Conservation (phyloP, 139 green algal genomes). For the Parachlorella kessleri region DNA sequence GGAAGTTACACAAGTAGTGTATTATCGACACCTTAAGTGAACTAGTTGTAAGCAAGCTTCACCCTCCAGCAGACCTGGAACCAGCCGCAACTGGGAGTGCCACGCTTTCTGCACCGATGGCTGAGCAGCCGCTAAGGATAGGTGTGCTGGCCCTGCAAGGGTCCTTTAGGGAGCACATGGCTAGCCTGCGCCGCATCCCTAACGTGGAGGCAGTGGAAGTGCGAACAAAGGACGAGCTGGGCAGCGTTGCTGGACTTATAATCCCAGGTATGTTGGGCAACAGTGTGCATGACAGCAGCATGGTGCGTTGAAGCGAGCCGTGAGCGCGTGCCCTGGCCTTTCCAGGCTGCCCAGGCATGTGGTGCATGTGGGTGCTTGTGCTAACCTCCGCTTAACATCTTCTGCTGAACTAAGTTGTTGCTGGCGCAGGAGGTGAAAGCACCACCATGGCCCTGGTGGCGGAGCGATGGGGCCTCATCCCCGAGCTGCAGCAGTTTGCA, state of each 20-base stretch:
- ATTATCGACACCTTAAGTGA: too few species aligned
- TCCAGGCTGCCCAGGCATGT: background rate
- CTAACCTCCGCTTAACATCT: background rate
- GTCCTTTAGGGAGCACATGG: conserved; percentile 90
- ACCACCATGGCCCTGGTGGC: conserved; percentile 94
- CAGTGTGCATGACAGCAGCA: background rate
- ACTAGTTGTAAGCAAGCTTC: too few species aligned
- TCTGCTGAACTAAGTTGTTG: background rate
- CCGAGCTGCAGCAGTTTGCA: conserved; percentile 73
- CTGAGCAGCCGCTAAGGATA: conserved; percentile 29
- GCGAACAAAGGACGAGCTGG: conserved; percentile 80
- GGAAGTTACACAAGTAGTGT: too few species aligned
- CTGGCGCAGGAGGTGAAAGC: conserved; percentile 77
- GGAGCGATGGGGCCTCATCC: conserved; percentile 87
- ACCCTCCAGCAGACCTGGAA: too few species aligned
- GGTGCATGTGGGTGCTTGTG: background rate
- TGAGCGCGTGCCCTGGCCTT: background rate
- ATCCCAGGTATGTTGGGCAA: conserved; percentile 67
- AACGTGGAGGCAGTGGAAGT: conserved; percentile 84
- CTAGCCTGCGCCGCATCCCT: conserved; percentile 56
- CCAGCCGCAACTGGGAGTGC: background rate
- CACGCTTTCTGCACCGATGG: background rate
- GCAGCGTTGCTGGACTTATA: conserved; percentile 79
- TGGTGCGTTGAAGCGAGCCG: too few species aligned
- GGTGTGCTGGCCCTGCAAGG: conserved; percentile 94